Base-by-base conservation (phyloP, 192 early-diverging fungal genomes). In the Chytriomyces hyalinus region DNA sequence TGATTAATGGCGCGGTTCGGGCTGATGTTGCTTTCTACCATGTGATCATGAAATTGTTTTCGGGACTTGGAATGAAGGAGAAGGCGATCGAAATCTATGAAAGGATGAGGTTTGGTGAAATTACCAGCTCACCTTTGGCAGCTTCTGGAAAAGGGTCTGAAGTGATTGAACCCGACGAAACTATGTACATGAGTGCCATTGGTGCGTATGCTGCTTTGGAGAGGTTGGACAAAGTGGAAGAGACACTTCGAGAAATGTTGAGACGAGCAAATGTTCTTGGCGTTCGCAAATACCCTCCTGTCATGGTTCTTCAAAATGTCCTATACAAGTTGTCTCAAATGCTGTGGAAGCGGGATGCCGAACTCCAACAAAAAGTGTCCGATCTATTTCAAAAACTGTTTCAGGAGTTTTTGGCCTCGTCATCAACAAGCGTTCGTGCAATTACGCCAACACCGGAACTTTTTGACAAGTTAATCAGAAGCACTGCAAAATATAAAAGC, bases 1-100 rank as follows among this genome's bases (percentile, higher is more conserved):
- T 75, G 73, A 64, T 75, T 7, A 11, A 17, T 13, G 64, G 36
- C 20, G 73, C 57, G 20, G 61, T 48, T 13, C 73, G 73, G 9
- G 63, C 73, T 7, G 73, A 75, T 53, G 73, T 75, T 17, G 73
- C 73, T 20, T 61, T 75, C 15, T 75, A 44, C 28, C 73, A 75
- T 46, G 73, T 75, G 22, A 62, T 75, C 10, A 75, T 75, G 73
- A 75, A 65, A 28, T 20, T 75, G 63, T 66, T 75, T 53, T 7
- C 22, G 3, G 66, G 73, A 50, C 17, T 75, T 13, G 73, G 73
- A 20, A 64, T 22, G 47, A 49, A 45, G 17, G 62, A 43, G 2
- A 43, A 53, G 26, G 61, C 73, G 47, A 48, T 75, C 17, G 17
- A 20, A 6, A 26, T 75, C 6, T 75, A 65, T 62, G 73, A 75